phyloP scores from a whole-genome alignment of 306 rosid genomes.

The Cucumis melo region DNA sequence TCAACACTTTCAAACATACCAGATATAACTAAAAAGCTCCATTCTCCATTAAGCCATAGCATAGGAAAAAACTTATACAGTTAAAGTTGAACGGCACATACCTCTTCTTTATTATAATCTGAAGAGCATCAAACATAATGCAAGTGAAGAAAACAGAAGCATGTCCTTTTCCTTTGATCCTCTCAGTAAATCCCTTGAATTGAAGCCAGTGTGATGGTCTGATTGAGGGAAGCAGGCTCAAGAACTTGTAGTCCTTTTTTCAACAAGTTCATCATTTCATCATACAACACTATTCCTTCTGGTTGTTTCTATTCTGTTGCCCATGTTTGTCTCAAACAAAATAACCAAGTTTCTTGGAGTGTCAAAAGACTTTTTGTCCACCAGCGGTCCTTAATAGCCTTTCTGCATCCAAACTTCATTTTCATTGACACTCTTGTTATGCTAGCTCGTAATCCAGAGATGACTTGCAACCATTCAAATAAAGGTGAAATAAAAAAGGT shows the following conservation, averaged over 20 bases:
- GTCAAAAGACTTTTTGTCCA: not conserved
- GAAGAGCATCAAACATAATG: not conserved
- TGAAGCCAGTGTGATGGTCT: not conserved
- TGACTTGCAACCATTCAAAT: not conserved
- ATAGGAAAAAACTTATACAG: not conserved
- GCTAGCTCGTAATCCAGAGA: not conserved
- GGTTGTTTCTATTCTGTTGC: not conserved
- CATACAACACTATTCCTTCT: not conserved
- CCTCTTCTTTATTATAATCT: not conserved
- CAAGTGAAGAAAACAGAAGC: not conserved
- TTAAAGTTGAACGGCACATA: not conserved
- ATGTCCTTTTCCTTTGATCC: not conserved
- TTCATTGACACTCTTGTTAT: not conserved
- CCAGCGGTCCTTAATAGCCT: not conserved
- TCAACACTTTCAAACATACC: not conserved
- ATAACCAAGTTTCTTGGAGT: not conserved
- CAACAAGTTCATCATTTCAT: not conserved
- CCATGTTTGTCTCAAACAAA: not conserved
- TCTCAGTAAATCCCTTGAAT: not conserved
- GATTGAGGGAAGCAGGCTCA: not conserved
- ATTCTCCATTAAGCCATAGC: not conserved
- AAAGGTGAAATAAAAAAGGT: too few species aligned
- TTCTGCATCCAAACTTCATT: not conserved
- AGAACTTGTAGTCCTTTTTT: not conserved
- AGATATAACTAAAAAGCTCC: not conserved